Conservation (phyloP, 1,284 basidiomycete genomes). For the Sanghuangporus baumii region DNA sequence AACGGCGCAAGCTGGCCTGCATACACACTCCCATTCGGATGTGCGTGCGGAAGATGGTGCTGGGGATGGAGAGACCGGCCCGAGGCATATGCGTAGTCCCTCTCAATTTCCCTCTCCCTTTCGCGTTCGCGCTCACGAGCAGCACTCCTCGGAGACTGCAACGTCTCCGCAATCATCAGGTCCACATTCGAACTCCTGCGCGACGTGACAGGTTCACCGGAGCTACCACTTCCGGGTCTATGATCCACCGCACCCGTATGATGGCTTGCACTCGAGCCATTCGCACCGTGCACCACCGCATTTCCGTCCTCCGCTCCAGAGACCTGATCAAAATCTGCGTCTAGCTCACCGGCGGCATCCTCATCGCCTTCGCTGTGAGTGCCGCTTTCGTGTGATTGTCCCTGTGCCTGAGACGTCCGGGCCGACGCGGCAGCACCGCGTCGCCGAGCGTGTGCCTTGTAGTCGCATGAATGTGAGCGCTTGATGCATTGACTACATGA, state of each 20-base stretch:
- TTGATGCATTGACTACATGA: conserved; percentile 75
- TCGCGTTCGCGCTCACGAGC: conserved; percentile 5
- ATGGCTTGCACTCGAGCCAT: not conserved
- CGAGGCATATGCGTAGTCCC: not conserved
- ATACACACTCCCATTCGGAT: not conserved
- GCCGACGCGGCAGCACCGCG: conserved; percentile 39
- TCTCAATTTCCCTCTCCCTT: not conserved
- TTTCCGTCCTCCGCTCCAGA: conserved; percentile 1
- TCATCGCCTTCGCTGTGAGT: conserved; percentile 2
- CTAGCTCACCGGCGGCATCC: conserved; percentile 10
- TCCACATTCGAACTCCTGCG: conserved; percentile 54
- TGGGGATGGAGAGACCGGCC: not conserved
- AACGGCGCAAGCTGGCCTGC: conserved; percentile 9
- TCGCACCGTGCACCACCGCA: not conserved
- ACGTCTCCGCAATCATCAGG: conserved; percentile 29
- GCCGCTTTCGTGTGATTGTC: conserved; percentile 3
- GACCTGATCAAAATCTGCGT: conserved; percentile 5
- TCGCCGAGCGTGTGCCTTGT: conserved; percentile 68
- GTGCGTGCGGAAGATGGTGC: not conserved
- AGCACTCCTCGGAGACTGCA: conserved; percentile 18
- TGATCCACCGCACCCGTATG: not conserved
- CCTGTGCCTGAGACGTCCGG: not conserved
- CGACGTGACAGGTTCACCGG: conserved; percentile 25
- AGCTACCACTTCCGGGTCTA: conserved; percentile 4
- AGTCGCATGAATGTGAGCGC: conserved; percentile 69